Percentiles rank a stretch among this genome's conserved stretches.
These are phyloP conservation scores for Cyclotella choctawhatcheeana DNA, from an alignment of 108 stramenopile species.

Conservation along the genomic window DNA sequence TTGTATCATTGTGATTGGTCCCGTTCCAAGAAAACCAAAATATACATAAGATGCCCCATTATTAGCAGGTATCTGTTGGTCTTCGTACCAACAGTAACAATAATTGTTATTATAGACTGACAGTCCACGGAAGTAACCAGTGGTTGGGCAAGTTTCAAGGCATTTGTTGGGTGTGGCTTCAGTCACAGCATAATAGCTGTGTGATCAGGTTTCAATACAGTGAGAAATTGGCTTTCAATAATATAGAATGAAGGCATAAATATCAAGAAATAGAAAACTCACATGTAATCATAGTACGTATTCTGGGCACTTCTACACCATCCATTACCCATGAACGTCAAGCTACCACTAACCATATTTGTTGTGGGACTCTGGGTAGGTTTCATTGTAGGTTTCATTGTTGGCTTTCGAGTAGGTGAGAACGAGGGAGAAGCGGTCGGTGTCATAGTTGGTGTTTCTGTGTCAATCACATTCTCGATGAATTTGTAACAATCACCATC, in stretches of 20 bases:
- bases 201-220: too few relatives aligned
- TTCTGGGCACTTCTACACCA: slow-evolving; percentile 7
- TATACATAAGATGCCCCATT: not conserved
- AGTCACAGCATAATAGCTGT: too few relatives aligned
- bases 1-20: not conserved
- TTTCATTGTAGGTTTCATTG: slow-evolving; percentile 1
- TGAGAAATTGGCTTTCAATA: too few relatives aligned
- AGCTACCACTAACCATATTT: not conserved
- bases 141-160: not conserved
- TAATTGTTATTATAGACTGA: not conserved
- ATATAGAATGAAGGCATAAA: too few relatives aligned
- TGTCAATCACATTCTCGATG: not conserved
- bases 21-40: not conserved
- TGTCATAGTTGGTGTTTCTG: slow-evolving; percentile 12
- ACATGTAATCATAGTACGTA: not conserved
- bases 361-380: slow-evolving; percentile 4
- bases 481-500: slow-evolving; percentile 5
- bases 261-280: not conserved
- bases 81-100: slow-evolving; percentile 5
- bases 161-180: not conserved
- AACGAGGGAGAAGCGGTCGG: slow-evolving; percentile 22
- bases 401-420: slow-evolving; percentile 12
- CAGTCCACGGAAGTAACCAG: not conserved
- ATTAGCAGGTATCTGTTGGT: not conserved
- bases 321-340: slow-evolving; percentile 2